Base-by-base conservation (phyloP, 768 basidiomycete genomes). In the Podaxis sp. region DNA sequence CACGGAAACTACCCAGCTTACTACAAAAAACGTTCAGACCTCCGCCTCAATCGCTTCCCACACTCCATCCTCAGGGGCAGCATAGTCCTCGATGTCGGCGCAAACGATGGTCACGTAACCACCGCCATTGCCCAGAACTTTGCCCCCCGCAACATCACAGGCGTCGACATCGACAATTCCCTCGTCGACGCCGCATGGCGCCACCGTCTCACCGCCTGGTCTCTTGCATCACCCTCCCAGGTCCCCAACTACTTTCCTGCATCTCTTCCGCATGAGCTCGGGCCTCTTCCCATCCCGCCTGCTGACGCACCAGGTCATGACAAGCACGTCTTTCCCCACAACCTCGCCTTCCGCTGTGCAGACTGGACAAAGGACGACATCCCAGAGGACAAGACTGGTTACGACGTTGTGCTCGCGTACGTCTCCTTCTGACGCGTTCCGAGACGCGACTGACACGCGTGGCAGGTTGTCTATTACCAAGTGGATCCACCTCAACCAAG, bases 401-500 rank as follows among this genome's bases (percentile, higher is more conserved):
- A 95, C 70, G 87, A 93, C 67, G 82, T 94, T 36, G 84, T 96
- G 33, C 64, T 95, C 38, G 95, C 87, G 95, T 95, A 68, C 65
- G 89, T 74, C 11, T 17, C 5, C 36, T 5, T 17, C 3, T 63
- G 55, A 46, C 26, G 58, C 30, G 13, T 22, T 59, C 48, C 7
- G 30, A 30, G 11, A 11, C 12, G 37, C 30, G 49, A 33, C 41
- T 55, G n/a, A 41, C 12, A 30, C 52, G 62, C 41, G 24, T 12
- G 36, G 2, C 70, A 95, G 93, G 1, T 87, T 96, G 66, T 96
- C 94, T 0, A 75, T 96, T 49, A 86, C 93, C 0, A 96, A 95
- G 74, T 96, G 95, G 95, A 92, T 96, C 33, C 95, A 96, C 73
- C 78, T 96, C 10, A 88, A 95, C 66, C 78, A 80, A 11, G 89